Base-by-base conservation (phyloP, 2,329 filamentous ascomycete species). In the Colletotrichum echinochloae region DNA sequence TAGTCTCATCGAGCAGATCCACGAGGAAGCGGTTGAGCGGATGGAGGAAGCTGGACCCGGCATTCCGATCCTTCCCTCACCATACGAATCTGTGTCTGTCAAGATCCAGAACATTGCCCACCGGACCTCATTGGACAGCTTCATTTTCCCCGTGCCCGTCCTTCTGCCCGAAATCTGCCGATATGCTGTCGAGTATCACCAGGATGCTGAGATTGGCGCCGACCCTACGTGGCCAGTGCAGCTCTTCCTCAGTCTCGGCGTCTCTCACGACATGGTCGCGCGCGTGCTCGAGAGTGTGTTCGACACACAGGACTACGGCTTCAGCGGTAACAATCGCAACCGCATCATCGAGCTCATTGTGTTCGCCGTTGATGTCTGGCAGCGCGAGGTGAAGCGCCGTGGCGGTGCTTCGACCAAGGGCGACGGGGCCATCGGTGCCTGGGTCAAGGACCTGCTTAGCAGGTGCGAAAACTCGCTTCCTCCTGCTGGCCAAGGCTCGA, bases 1-100 rank as follows among this genome's bases (percentile, higher is more conserved):
- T 77, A 91, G 91, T 75, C 86, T 98, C 26, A 90, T 99, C 72
- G 88, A 93, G 69, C 87, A 91, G 73, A 89, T 90, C 7, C 92
- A 95, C 77, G 82, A 86, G 35, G 86, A 89, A 26, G 80, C 87
- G 28, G 80, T 82, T 61, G 81, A 84, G 49, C 81, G 83, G 39
- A 75, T 80, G 16, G 80, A 82, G 35, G 76, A 85, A 69, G 88
- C 86, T 23, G 80, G 75, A 60, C 76, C 75, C 33, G 80, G 77
- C 35, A 77, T 79, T 61, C 79, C 79, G 3, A 78, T 78, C 3
- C 86, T 79, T 68, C 86, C 79, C 2, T 81, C 88, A 51, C 91
- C 92, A 0, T 95, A 92, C 81, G 93, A 95, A 79, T 86, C 86
- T 2, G 87, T 96, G 5, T 86, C 91, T 5, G 85, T 86, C 73